Evolutionary conservation across 192 early-diverging fungal species (phyloP), one percentile per base, ranked within the genome.

Genomic region (Backusella tarrabulga): DNA sequence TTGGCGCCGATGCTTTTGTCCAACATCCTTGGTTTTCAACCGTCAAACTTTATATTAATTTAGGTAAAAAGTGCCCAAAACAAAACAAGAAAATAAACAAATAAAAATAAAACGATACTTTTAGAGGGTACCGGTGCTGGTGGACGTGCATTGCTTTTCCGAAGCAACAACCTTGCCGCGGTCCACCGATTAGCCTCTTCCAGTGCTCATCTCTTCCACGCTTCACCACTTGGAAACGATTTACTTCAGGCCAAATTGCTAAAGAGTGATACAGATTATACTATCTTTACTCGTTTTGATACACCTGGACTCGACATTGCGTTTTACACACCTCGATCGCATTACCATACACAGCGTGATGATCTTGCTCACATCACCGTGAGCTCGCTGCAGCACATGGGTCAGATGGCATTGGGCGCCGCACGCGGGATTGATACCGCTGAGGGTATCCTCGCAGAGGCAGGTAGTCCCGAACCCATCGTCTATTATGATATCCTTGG

Each of bases 41-140:
- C 12, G 85, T 92, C 76, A 89, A 89, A 60, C 86, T 86, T 1
- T 93, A 91, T 77, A 79, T 93, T 68, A 91, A 92, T 74, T 86
- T 93, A 12, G 87, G 87, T 86, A 85, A 74, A 12, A 40, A 42
- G 54, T 6, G 32, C 32, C 32, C 32, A 32, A 29, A n/a, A 36
- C 23, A 40, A 54, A 19, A 41, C 42, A 54, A 40, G 54, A 23
- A 36, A 5, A 44, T 36, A 11, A 23, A 4, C 11, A 26, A 44
- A 44, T 44, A 44, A 44, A 44, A 17, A 44, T 32, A 34, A 21
- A 26, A 32, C 32, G 3, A 32, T 32, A 3, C 32, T 32, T 32
- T 32, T 75, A 88, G 92, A 93, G 82, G 91, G 89, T 14, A 91
- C 91, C 42, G 91, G 92, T 50, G 90, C 90, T 32, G 92, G 92